A percentile compares a stretch with the other conserved stretches of the same genome.
phyloP scores from a whole-genome alignment of 177 flowering plant species.

The Telopea speciosissima region DNA sequence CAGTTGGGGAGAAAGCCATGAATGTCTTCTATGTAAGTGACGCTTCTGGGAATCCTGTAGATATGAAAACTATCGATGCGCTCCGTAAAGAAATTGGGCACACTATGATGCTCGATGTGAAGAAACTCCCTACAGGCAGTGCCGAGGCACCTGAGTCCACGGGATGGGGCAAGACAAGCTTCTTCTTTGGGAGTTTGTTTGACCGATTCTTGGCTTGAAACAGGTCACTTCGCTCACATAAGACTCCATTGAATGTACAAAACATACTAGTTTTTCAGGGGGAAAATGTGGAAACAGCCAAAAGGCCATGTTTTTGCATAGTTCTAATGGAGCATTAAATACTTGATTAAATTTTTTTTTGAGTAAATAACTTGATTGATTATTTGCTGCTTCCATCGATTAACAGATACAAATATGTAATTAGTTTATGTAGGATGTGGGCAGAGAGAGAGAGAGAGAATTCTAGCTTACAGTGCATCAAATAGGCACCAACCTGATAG shows the following conservation, averaged over 20 bases:
- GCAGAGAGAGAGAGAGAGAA: no score
- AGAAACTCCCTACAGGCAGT: conserved; percentile 32
- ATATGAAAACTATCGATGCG: conserved; percentile 50
- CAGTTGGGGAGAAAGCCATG: conserved; percentile 59
- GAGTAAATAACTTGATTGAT: no score
- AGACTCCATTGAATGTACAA: not conserved
- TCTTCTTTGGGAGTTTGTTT: conserved; percentile 67
- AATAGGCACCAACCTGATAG: no score
- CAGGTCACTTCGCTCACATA: not conserved
- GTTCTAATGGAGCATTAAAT: no score
- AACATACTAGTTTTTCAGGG: not conserved
- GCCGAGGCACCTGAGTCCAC: conserved; percentile 32
- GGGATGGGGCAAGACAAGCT: conserved; percentile 61
- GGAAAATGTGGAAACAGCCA: no score
- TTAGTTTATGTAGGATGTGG: no score
- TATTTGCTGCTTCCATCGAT: no score
- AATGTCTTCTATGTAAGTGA: conserved; percentile 64
- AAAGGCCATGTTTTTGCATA: no score
- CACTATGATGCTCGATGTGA: conserved; percentile 62
- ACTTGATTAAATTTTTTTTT: no score
- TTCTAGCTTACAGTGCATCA: no score
- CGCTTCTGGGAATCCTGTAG: conserved; percentile 68
- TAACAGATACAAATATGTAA: no score
- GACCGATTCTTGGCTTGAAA: conserved; percentile 43
- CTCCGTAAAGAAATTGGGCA: conserved; percentile 64